These are phyloP conservation scores for Talaromyces stipitatus DNA, from an alignment of 495 filamentous ascomycete genomes.

Conservation along the genomic window DNA sequence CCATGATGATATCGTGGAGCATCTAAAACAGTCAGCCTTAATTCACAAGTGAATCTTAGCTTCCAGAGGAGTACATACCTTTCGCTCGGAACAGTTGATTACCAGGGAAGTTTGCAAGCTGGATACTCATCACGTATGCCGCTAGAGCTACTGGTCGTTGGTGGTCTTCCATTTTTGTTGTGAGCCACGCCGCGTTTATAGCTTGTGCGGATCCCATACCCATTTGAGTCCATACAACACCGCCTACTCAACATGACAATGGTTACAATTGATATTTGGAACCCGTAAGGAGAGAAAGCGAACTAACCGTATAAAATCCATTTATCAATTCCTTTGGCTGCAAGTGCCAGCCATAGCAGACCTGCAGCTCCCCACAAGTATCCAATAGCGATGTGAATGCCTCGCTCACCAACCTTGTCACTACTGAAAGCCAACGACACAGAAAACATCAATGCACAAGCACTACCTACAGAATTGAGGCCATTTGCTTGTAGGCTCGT, in stretches of 20 bases:
- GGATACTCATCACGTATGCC: conserved; percentile 4
- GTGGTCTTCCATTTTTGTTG: conserved; percentile 7
- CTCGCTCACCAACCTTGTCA: not conserved
- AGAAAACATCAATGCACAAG: conserved; percentile 1
- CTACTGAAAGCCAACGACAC: conserved; percentile 5
- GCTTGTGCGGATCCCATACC: conserved; percentile 7
- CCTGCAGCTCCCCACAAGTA: conserved; percentile 2
- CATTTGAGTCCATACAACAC: conserved; percentile 7
- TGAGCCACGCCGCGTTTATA: conserved; percentile 6
- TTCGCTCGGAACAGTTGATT: not conserved
- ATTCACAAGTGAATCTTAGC: not conserved
- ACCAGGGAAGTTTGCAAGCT: conserved; percentile 5
- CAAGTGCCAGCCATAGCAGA: conserved; percentile 3
- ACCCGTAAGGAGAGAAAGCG: not conserved
- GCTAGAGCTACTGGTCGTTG: conserved; percentile 5
- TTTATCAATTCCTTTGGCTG: not conserved
- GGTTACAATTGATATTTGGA: not conserved
- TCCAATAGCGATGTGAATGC: conserved; percentile 3
- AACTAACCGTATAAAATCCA: conserved; percentile 4
- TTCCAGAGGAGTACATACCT: not conserved
- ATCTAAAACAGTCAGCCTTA: not conserved
- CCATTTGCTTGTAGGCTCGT: conserved; percentile 25
- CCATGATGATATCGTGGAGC: conserved; percentile 1
- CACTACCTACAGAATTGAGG: conserved; percentile 16
- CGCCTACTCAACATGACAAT: no score